These are phyloP conservation scores for Lactarius deliciosus DNA, from an alignment of 768 basidiomycete species.

Conservation along the genomic window DNA sequence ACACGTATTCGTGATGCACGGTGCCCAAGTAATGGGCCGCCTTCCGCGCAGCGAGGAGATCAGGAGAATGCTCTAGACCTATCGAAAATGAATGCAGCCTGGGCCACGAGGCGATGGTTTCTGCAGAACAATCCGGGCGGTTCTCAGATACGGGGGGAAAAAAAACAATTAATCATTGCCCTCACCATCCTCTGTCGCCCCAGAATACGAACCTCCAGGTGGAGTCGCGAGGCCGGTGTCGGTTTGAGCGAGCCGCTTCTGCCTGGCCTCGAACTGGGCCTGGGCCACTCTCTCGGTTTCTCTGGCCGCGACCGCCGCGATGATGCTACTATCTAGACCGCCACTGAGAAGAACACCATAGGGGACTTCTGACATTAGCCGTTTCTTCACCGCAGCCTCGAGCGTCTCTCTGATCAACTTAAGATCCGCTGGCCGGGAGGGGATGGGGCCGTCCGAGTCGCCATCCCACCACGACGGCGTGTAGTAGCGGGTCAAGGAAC, in stretches of 20 bases:
- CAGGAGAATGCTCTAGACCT: conserved; percentile 92
- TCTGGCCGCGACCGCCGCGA: conserved; percentile 90
- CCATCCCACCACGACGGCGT: conserved; percentile 86
- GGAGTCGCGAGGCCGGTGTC: conserved; percentile 61
- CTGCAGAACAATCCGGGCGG: conserved; percentile 38
- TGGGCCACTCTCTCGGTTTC: conserved; percentile 91
- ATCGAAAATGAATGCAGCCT: conserved; percentile 97
- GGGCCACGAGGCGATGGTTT: conserved; percentile 85
- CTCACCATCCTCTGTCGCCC: conserved; percentile 58
- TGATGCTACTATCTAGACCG: conserved; percentile 93
- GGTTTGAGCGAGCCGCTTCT: conserved; percentile 53
- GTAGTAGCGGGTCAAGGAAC: conserved; percentile 80
- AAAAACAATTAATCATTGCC: not conserved
- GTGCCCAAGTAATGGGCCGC: conserved; percentile 93
- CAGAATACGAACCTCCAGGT: conserved; percentile 33
- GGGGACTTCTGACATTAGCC: conserved; percentile 97
- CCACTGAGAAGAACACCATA: conserved; percentile 96
- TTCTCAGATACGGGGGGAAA: not conserved
- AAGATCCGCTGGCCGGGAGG: conserved; percentile 61
- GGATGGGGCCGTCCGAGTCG: conserved; percentile 68
- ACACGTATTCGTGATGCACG: conserved; percentile 95
- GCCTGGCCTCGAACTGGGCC: conserved; percentile 72
- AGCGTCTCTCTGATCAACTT: conserved; percentile 74
- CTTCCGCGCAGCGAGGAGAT: conserved; percentile 90
- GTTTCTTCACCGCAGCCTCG: conserved; percentile 90